These are phyloP conservation scores for Fusarium pseudonygamai DNA, from an alignment of 2,329 filamentous ascomycete species.

Conservation along the genomic window DNA sequence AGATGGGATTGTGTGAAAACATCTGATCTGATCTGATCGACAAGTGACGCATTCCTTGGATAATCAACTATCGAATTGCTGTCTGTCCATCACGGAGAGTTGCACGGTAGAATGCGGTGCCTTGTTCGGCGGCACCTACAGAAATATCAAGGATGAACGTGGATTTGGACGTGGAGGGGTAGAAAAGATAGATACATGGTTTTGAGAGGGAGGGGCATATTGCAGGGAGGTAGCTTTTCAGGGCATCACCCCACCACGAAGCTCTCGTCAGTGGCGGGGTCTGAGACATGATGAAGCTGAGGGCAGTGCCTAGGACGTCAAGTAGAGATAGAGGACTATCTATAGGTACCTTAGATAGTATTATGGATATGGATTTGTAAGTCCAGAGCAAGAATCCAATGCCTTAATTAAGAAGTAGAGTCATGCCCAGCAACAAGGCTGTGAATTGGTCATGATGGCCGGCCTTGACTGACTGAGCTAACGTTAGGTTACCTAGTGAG, in stretches of 20 bases:
- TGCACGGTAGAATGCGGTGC: conserved; percentile 28
- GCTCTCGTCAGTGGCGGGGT: conserved; percentile 28
- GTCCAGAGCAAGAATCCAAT: background rate
- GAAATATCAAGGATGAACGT: background rate
- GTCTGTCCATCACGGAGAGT: conserved; percentile 17
- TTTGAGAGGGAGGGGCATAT: background rate
- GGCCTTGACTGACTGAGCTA: background rate
- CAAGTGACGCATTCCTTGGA: background rate
- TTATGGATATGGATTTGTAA: conserved; percentile 1
- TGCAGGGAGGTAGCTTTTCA: conserved; percentile 21
- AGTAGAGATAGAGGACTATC: too few relatives aligned
- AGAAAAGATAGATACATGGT: conserved; percentile 19
- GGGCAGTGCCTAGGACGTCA: background rate
- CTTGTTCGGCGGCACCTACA: conserved; percentile 29
- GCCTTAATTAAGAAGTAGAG: background rate
- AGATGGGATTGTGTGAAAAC: conserved; percentile 4
- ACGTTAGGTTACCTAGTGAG: background rate
- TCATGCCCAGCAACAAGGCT: background rate
- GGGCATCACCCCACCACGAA: conserved; percentile 33
- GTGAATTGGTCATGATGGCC: conserved; percentile 12
- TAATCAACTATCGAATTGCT: background rate
- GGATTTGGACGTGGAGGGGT: conserved; percentile 9
- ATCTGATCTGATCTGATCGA: conserved; percentile 20
- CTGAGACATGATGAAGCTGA: background rate
- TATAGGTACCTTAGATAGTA: background rate